Percentiles rank a stretch among this genome's conserved stretches.
Evolutionary conservation across 2,329 filamentous ascomycete species (phyloP).

Genomic region (Sarocladium brachiariae): DNA sequence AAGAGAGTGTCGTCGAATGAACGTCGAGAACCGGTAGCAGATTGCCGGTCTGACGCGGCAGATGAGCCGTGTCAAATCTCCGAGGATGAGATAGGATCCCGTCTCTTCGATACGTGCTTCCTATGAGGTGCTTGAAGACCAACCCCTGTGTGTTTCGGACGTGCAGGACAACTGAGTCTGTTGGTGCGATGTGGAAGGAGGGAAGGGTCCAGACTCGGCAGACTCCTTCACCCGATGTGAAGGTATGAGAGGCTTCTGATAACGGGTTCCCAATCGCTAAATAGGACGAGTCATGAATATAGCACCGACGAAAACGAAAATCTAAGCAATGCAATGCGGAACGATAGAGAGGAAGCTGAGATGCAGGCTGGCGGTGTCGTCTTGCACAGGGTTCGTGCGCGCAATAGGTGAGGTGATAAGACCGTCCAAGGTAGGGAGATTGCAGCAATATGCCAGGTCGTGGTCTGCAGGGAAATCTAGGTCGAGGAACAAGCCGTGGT

Average conservation of each 20-base stretch:
- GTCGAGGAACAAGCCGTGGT: too few relatives aligned
- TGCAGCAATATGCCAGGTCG: too few relatives aligned
- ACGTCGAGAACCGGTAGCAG: background rate
- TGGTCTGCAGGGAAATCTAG: too few relatives aligned
- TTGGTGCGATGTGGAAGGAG: background rate
- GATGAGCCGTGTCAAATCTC: slow-evolving; percentile 1
- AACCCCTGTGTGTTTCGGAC: background rate
- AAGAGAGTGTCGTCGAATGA: slow-evolving; percentile 1
- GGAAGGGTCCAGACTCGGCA: background rate
- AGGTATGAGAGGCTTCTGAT: too few relatives aligned
- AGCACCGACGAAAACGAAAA: too few relatives aligned
- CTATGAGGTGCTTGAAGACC: background rate
- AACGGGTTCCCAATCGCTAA: too few relatives aligned
- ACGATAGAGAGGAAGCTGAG: background rate
- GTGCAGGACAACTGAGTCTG: background rate
- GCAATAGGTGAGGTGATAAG: background rate
- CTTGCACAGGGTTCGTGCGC: too few relatives aligned
- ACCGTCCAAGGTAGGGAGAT: too few relatives aligned
- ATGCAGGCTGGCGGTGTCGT: background rate
- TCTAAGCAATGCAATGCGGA: too few relatives aligned
- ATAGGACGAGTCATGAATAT: too few relatives aligned
- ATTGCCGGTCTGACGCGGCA: slow-evolving; percentile 4
- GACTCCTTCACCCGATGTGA: too few relatives aligned
- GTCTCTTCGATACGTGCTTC: slow-evolving; percentile 2
- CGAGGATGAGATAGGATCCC: slow-evolving; percentile 1